Evolutionary conservation across 495 filamentous ascomycete genomes (phyloP), one percentile per base, ranked within the genome.

Genomic region (Acidiella bohemica): DNA sequence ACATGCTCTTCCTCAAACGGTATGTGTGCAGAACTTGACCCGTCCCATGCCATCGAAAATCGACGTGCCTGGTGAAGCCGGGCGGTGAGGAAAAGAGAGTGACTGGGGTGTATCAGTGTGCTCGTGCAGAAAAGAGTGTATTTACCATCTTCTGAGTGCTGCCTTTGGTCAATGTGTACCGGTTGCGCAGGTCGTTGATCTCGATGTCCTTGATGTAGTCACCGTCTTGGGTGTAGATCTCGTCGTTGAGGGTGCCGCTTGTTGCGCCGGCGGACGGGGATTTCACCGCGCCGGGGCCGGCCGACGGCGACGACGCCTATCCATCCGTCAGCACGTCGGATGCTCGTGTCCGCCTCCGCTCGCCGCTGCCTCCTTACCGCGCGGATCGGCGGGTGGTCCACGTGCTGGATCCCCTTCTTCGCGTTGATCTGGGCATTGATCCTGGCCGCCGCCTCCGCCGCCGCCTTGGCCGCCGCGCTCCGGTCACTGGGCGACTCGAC

Each of bases 71-170:
- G 4, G 20, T 26, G 8, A 24, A 38, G 37, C 44, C 22, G 39
- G 39, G 24, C 32, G 34, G 32, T 31, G 36, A 40, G 49, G 51
- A 36, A 53, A 58, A 53, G 48, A 48, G 55, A 54, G 52, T 61
- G 51, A 58, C 71, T 78, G 84, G 77, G 64, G 64, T 66, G 52
- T 63, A 88, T 92, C 82, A 92, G 84, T 81, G 70, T 65, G 67
- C 57, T 67, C 37, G 31, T 50, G 63, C 56, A 75, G 72, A 76
- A 64, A 57, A 17, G 35, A 16, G 45, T 25, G 41, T 70, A 84
- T 80, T 94, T 96, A 97, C 90, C 90, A 87, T 93, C 73, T 93
- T 92, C 71, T 97, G 90, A 49, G 86, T 93, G 53, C 83, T 80
- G 50, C 90, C 88, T 72, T 93, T 97, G 47, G 90, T 97, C 66